These are phyloP conservation scores for Comarum palustre DNA, from an alignment of 306 rosid genomes.

Conservation along the genomic window DNA sequence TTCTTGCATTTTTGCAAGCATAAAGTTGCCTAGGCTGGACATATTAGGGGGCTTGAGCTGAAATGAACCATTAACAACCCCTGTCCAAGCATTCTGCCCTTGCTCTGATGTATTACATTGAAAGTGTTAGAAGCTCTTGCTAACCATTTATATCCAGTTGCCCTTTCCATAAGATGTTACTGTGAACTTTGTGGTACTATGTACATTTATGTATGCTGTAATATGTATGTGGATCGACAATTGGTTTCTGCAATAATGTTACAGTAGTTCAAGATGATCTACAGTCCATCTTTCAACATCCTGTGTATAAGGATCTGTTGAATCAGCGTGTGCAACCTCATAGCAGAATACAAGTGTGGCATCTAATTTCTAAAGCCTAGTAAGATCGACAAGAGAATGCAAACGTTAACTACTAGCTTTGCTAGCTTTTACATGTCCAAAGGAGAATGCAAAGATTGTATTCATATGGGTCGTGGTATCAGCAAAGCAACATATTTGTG, in stretches of 20 bases:
- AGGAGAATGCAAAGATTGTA: too few relatives aligned
- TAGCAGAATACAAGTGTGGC: not conserved
- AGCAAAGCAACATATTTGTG: too few relatives aligned
- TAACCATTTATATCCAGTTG: conserved; percentile 25
- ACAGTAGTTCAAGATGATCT: conserved; percentile 12
- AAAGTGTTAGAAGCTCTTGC: conserved; percentile 28
- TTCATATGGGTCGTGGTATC: too few relatives aligned
- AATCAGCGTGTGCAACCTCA: not conserved
- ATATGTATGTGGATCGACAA: conserved; percentile 32
- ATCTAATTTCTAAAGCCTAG: too few relatives aligned
- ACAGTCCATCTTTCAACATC: not conserved
- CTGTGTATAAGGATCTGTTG: not conserved
- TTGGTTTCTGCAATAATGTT: conserved; percentile 42
- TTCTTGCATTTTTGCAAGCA: conserved; percentile 13
- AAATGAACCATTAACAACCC: conserved; percentile 21
- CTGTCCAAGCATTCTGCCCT: conserved; percentile 17
- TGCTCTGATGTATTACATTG: conserved; percentile 11
- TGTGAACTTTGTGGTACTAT: conserved; percentile 32
- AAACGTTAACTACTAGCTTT: too few relatives aligned
- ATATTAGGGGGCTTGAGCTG: conserved; percentile 15
- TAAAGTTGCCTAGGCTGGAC: conserved; percentile 28
- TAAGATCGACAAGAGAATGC: too few relatives aligned
- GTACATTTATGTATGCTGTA: conserved; percentile 39
- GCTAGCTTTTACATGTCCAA: too few relatives aligned
- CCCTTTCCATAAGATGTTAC: conserved; percentile 20